Evolutionary conservation across 306 rosid species (phyloP).

Genomic region (Pachyrhizus erosus): DNA sequence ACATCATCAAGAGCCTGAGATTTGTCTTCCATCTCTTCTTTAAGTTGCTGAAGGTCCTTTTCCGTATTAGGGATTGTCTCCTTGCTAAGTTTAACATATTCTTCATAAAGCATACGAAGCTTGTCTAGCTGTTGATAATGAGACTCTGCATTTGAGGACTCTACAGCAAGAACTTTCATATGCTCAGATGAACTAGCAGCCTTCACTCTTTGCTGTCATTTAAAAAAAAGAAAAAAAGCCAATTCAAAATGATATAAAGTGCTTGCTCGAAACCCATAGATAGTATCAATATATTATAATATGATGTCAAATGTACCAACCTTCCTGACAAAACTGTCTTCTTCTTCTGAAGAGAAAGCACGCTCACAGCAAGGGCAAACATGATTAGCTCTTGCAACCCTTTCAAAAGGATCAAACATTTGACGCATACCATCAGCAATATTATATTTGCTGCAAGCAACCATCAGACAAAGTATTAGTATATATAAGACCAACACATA

Average conservation of each 20-base stretch:
- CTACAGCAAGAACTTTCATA: slow-evolving; percentile 77
- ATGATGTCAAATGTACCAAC: slow-evolving; percentile 53
- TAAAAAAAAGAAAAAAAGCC: slow-evolving; percentile 30
- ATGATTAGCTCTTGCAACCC: slow-evolving; percentile 91
- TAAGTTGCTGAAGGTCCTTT: slow-evolving; percentile 68
- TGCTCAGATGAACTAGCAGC: slow-evolving; percentile 83
- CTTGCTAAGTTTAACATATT: slow-evolving; percentile 73
- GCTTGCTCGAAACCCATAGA: slow-evolving; percentile 24
- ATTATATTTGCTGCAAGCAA: slow-evolving; percentile 78
- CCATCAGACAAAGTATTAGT: slow-evolving; percentile 50
- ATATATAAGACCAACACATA: slow-evolving; percentile 22
- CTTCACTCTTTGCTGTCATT: slow-evolving; percentile 86
- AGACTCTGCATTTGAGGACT: slow-evolving; percentile 75
- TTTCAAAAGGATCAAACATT: slow-evolving; percentile 97
- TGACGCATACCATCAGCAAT: slow-evolving; percentile 93
- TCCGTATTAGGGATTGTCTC: slow-evolving; percentile 81
- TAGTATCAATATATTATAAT: slow-evolving; percentile 13
- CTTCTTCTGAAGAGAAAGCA: slow-evolving; percentile 85
- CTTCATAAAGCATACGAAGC: slow-evolving; percentile 85
- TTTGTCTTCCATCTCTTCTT: slow-evolving; percentile 74
- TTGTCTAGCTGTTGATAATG: slow-evolving; percentile 89
- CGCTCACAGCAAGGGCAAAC: slow-evolving; percentile 97
- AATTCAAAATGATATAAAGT: slow-evolving; percentile 36
- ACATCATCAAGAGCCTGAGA: slow-evolving; percentile 89
- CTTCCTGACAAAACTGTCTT: slow-evolving; percentile 95